These are phyloP conservation scores for Fusarium heterosporum DNA, from an alignment of 2,329 filamentous ascomycete species.

Conservation along the genomic window DNA sequence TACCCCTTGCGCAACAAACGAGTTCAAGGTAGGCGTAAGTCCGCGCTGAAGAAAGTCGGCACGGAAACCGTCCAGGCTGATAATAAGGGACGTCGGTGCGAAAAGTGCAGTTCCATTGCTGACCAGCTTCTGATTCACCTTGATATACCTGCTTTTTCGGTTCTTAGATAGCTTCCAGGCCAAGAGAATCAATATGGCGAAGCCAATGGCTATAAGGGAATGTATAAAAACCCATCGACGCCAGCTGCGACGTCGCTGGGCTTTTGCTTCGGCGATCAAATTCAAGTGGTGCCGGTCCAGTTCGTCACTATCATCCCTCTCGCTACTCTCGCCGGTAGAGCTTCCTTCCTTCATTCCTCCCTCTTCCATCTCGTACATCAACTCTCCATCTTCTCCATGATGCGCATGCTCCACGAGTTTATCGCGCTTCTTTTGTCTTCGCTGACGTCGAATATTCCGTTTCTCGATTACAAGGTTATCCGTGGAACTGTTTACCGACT, in stretches of 20 bases:
- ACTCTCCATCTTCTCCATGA: constrained; percentile 75
- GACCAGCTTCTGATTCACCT: constrained; percentile 53
- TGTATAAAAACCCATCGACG: constrained; percentile 67
- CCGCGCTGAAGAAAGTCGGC: constrained; percentile 90
- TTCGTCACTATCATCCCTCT: constrained; percentile 70
- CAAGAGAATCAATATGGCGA: constrained; percentile 66
- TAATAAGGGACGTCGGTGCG: constrained; percentile 89
- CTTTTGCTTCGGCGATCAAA: constrained; percentile 60
- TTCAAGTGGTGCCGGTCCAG: constrained; percentile 66
- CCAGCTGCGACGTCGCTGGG: constrained; percentile 64
- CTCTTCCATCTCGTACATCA: constrained; percentile 94
- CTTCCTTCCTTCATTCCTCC: constrained; percentile 77
- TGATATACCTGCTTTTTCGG: constrained; percentile 51
- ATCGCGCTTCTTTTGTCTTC: constrained; percentile 66
- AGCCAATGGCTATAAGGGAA: constrained; percentile 62
- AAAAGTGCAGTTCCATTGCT: constrained; percentile 92
- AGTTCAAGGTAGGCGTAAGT: constrained; percentile 83
- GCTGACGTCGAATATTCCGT: constrained; percentile 60
- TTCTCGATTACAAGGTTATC: constrained; percentile 64
- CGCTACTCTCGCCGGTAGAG: constrained; percentile 70
- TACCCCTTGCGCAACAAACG: constrained; percentile 83
- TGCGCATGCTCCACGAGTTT: constrained; percentile 64
- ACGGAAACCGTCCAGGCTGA: constrained; percentile 95
- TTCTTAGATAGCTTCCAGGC: constrained; percentile 69
- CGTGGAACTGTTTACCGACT: constrained; percentile 57